A percentile compares a stretch with the other conserved stretches of the same genome.
Evolutionary conservation across 352 stramenopile species (phyloP).

Genomic region (Phytophthora agathidicida): DNA sequence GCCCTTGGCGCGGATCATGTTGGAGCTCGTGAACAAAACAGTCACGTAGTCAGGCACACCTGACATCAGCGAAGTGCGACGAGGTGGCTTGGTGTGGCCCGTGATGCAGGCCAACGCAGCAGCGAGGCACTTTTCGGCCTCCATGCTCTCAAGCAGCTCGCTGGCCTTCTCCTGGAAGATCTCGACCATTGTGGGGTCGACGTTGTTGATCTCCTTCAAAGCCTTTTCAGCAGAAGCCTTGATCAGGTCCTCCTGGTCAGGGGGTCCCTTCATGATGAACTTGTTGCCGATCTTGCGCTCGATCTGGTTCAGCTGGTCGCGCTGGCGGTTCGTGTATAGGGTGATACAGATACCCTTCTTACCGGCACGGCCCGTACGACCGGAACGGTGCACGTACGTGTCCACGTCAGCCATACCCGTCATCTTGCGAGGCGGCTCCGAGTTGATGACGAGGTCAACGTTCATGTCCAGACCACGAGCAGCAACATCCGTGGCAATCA

Average conservation of each 20-base stretch:
- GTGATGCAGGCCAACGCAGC: slow-evolving; percentile 90
- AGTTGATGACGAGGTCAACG: slow-evolving; percentile 97
- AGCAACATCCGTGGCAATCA: slow-evolving; percentile 98
- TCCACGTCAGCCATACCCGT: slow-evolving; percentile 93
- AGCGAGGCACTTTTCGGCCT: slow-evolving; percentile 70
- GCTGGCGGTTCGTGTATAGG: slow-evolving; percentile 91
- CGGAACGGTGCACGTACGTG: slow-evolving; percentile 99
- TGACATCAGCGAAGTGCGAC: slow-evolving; percentile 88
- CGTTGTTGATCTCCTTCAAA: slow-evolving; percentile 81
- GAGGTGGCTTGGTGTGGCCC: slow-evolving; percentile 86
- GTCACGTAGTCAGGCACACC: slow-evolving; percentile 92
- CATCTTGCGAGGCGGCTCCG: slow-evolving; percentile 87
- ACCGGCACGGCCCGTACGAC: slow-evolving; percentile 96
- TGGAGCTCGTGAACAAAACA: slow-evolving; percentile 84
- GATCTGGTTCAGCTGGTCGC: slow-evolving; percentile 79
- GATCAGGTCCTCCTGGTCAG: slow-evolving; percentile 88
- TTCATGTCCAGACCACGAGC: slow-evolving; percentile 98
- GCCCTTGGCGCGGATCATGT: slow-evolving; percentile 84
- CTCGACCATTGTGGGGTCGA: slow-evolving; percentile 75
- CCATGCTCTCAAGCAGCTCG: slow-evolving; percentile 67
- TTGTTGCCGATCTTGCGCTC: slow-evolving; percentile 90
- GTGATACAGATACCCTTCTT: slow-evolving; percentile 97
- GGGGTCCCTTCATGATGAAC: slow-evolving; percentile 89
- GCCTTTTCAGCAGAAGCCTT: slow-evolving; percentile 84
- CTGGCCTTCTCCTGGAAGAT: slow-evolving; percentile 79